Evolutionary conservation across 1,139 yeast genomes (phyloP), one percentile per base, ranked within the genome.

Genomic region (Wickerhamomyces sp.): DNA sequence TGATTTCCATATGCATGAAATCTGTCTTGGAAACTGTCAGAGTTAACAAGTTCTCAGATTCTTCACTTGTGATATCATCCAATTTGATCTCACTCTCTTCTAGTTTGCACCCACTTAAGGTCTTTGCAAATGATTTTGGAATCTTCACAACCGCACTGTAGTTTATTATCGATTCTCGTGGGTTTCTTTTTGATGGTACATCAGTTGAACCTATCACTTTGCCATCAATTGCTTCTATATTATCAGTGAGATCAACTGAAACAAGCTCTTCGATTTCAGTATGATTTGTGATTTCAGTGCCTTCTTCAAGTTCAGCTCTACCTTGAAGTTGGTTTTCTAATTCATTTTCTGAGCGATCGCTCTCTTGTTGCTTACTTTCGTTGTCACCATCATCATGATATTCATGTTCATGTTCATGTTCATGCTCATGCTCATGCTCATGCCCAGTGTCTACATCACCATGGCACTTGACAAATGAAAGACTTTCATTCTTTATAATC

Each of bases 1-100:
- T 76, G 15, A 94, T 62, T 35, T 71, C 61, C 97, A 92, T 90
- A 7, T 69, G 58, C 4, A 61, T 54, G 54, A 92, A 87, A 52
- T 86, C 94, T 1, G 64, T 49, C 52, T 84, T 85, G 5, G 73
- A 67, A 1, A 86, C 76, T 0, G 74, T 72, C 40, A 79, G 61
- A 0, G 81, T 67, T 30, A 81, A 56, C 37, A 67, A 68, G 12
- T 66, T 66, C 45, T 81, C 85, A 7, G 82, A 82, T 36, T 70
- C 72, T 33, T 69, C 67, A 35, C 72, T 64, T 15, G 61, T 63
- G 29, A 68, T 55, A 13, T 61, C 54, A 40, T 52, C 57, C 16
- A 52, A n/a, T 18, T 28, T 26, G n/a, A 41, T 33, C 18, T 37
- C 33, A 15, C 12, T 35, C 17, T 15, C 31, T 8, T 21, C 24